Evolutionary conservation across 129 eudicot genomes (phyloP).

Genomic region (Flaveria trinervia): DNA sequence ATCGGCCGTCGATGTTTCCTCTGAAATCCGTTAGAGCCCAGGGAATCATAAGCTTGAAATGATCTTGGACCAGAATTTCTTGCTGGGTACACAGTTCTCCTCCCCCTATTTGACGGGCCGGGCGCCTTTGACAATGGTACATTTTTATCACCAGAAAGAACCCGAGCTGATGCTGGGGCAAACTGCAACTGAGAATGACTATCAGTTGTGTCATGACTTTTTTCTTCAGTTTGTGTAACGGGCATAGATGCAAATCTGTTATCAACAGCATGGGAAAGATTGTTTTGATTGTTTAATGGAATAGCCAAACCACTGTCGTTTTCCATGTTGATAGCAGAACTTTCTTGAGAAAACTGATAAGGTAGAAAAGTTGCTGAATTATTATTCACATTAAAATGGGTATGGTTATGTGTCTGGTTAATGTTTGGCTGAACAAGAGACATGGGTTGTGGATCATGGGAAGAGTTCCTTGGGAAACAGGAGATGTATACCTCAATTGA

Average conservation of each 20-base stretch:
- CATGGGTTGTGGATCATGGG: slow-evolving; percentile 55
- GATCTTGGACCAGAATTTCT: slow-evolving; percentile 52
- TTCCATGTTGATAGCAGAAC: slow-evolving; percentile 30
- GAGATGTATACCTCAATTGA: slow-evolving; percentile 75
- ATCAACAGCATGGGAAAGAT: slow-evolving; percentile 32
- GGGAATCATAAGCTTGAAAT: slow-evolving; percentile 42
- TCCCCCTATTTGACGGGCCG: slow-evolving; percentile 53
- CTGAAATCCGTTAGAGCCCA: slow-evolving; percentile 56
- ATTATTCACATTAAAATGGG: slow-evolving; percentile 50
- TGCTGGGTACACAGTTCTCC: slow-evolving; percentile 47
- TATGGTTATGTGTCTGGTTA: slow-evolving; percentile 39
- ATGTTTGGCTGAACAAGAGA: slow-evolving; percentile 70
- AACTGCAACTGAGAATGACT: slow-evolving; percentile 34
- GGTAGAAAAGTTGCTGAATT: slow-evolving; percentile 41
- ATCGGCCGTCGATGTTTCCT: slow-evolving; percentile 64
- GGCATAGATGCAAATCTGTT: slow-evolving; percentile 30
- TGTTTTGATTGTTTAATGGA: slow-evolving; percentile 25
- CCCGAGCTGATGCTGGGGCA: slow-evolving; percentile 34
- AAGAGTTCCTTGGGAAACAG: slow-evolving; percentile 74
- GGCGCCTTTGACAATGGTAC: slow-evolving; percentile 44
- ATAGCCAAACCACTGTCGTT: slow-evolving; percentile 31
- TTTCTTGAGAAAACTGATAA: slow-evolving; percentile 46
- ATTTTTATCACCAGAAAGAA: slow-evolving; percentile 42
- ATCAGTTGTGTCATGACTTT: slow-evolving; percentile 31
- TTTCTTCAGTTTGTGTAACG: slow-evolving; percentile 36